These are phyloP conservation scores for Scutellaria baicalensis DNA, from an alignment of 257 asterid species.

Conservation along the genomic window DNA sequence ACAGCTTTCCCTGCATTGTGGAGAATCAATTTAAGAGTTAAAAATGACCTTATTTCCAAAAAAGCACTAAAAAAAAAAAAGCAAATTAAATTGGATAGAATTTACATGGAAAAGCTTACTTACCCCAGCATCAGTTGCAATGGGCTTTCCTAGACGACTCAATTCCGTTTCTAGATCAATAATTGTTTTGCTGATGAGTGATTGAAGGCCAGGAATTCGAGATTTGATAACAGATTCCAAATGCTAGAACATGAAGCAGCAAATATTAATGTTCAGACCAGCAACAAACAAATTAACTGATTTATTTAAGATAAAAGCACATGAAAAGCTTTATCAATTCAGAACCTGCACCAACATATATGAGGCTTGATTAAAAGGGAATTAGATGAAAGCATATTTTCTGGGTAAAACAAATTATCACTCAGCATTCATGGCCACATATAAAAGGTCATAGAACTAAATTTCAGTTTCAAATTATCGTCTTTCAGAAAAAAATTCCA, in stretches of 20 bases:
- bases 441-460: neutral
- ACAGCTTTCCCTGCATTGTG: conserved; percentile 57
- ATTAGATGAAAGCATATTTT: neutral
- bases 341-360: neutral
- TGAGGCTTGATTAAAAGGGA: neutral
- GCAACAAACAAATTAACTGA: neutral
- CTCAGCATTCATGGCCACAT: neutral
- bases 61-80: neutral
- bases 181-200: conserved; percentile 72
- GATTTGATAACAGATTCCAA: conserved; percentile 74
- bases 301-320: neutral
- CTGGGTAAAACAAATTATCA: neutral
- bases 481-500: neutral
- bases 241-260: conserved; percentile 37
- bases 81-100: neutral
- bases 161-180: conserved; percentile 66
- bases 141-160: conserved; percentile 72
- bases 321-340: neutral
- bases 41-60: neutral
- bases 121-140: conserved; percentile 79
- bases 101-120: conserved; percentile 19
- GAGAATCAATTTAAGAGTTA: neutral
- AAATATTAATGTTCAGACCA: neutral
- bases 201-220: conserved; percentile 77
- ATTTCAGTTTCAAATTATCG: neutral